A percentile compares a stretch with the other conserved stretches of the same genome.
phyloP scores from a whole-genome alignment of 1,139 yeast genomes.

The Kazachstania sp. region DNA sequence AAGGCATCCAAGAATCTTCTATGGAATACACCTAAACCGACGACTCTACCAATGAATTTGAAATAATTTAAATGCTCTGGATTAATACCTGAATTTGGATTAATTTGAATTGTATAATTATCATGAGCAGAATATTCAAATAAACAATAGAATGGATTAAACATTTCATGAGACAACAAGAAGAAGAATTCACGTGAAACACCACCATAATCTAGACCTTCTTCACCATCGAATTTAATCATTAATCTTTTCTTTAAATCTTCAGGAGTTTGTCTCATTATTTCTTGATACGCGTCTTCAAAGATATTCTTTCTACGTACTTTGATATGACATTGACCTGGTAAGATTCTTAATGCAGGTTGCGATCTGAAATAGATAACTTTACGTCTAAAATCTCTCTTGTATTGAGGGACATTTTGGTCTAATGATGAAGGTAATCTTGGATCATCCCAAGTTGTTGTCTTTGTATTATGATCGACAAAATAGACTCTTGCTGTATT shows the following conservation, averaged over 20 bases:
- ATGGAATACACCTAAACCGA: conserved; percentile 96
- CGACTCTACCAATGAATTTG: conserved; percentile 96
- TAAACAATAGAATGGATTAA: conserved; percentile 93
- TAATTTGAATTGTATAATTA: conserved; percentile 92
- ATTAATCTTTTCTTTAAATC: conserved; percentile 93
- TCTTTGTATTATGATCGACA: conserved; percentile 97
- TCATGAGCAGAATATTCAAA: conserved; percentile 97
- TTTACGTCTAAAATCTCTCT: conserved; percentile 97
- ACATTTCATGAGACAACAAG: conserved; percentile 94
- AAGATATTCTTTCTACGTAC: conserved; percentile 94
- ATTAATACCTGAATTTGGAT: conserved; percentile 95
- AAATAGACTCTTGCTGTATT: conserved; percentile 97
- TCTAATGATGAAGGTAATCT: conserved; percentile 94
- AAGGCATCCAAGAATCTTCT: conserved; percentile 95
- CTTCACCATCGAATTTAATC: conserved; percentile 99
- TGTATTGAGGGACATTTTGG: conserved; percentile 97
- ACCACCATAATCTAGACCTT: conserved; percentile 98
- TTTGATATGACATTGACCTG: conserved; percentile 98
- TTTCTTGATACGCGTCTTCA: conserved; percentile 96
- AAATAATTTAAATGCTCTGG: conserved; percentile 97
- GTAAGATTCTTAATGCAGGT: conserved; percentile 92
- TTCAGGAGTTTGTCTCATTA: conserved; percentile 97
- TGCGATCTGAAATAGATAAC: conserved; percentile 96
- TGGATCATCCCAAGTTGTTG: conserved; percentile 99
- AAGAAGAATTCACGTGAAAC: conserved; percentile 97